Evolutionary conservation across 2,329 filamentous ascomycete species (phyloP), one percentile per base, ranked within the genome.

Genomic region (Sporothrix luriei): DNA sequence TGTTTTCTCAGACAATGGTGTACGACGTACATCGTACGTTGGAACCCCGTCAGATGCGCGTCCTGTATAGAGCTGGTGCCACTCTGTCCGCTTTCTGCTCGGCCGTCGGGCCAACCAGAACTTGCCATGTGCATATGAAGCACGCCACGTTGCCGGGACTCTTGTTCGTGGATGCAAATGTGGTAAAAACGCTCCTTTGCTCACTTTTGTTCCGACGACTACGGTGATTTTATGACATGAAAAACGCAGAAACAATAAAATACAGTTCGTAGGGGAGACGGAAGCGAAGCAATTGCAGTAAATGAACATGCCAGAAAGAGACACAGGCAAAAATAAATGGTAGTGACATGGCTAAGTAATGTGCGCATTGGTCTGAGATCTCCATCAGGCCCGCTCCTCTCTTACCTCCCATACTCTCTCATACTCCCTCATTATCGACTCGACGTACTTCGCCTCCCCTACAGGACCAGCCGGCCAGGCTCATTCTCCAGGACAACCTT

Each of bases 401-500:
- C 11, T 16, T 19, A 33, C 29, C 11, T 49, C 2, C 16, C 10
- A 40, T n/a, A 29, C n/a, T 13, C n/a, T 0, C 16, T 10, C 9
- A 19, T 9, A 9, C 19, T 48, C 16, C 10, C 16, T n/a, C 46
- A 46, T 16, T 7, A 2, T n/a, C 16, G 46, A 46, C 43, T 49
- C 19, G 13, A 52, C 38, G 14, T 57, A 16, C 11, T 9, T 57
- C n/a, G 1, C 46, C 19, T 16, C 11, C 40, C 33, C 61, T 79
- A 89, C 77, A 89, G 76, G 62, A 96, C 87, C 76, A 97, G 80
- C 75, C 89, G 85, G 46, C 89, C 92, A 16, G 93, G 92, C 80
- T 95, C 91, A 73, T 87, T 84, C 80, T 96, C 92, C 74, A 99
- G 80, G 33, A 94, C 89, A 59, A 85, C 82, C 87, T 97, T 97